phyloP scores from a whole-genome alignment of 371 early-diverging fungal species.

The Apophysomyces elegans region DNA sequence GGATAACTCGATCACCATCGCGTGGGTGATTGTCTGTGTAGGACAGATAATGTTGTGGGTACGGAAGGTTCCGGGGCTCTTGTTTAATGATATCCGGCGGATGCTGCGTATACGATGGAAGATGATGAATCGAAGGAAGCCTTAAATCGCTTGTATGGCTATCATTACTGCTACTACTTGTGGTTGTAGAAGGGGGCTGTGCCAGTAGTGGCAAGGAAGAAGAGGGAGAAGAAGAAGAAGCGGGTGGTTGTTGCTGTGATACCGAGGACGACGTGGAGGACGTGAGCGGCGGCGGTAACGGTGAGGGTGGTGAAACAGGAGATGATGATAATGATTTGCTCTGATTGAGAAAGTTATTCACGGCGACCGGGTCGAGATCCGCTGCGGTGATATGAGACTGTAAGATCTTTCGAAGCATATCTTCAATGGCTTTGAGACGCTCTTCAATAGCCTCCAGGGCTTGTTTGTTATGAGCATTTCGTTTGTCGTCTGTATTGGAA shows the following conservation, averaged over 20 bases:
- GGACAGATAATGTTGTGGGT: background rate
- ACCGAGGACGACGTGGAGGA: background rate
- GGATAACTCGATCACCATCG: background rate
- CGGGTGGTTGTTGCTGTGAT: slow-evolving; percentile 2
- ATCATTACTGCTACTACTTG: slow-evolving; percentile 1
- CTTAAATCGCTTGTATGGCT: slow-evolving; percentile 19
- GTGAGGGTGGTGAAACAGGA: slow-evolving; percentile 20
- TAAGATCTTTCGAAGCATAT: slow-evolving; percentile 38
- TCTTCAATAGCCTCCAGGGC: slow-evolving; percentile 47
- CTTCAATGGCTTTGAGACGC: slow-evolving; percentile 38
- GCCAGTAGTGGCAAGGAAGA: slow-evolving; percentile 8
- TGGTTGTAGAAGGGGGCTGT: background rate
- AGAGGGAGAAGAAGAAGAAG: background rate
- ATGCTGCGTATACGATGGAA: slow-evolving; percentile 23
- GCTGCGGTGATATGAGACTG: slow-evolving; percentile 20
- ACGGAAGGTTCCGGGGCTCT: slow-evolving; percentile 7
- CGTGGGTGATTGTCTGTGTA: slow-evolving; percentile 7
- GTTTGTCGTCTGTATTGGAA: slow-evolving; percentile 34
- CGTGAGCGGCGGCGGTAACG: slow-evolving; percentile 9
- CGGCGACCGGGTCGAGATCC: slow-evolving; percentile 23
- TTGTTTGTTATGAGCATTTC: slow-evolving; percentile 30
- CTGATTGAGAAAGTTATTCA: slow-evolving; percentile 31
- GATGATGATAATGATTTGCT: slow-evolving; percentile 25
- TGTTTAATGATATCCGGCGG: slow-evolving; percentile 5
- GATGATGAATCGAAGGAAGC: slow-evolving; percentile 43